Evolutionary conservation across 2,329 filamentous ascomycete genomes (phyloP).

Genomic region (Fonsecaea pugnacius): DNA sequence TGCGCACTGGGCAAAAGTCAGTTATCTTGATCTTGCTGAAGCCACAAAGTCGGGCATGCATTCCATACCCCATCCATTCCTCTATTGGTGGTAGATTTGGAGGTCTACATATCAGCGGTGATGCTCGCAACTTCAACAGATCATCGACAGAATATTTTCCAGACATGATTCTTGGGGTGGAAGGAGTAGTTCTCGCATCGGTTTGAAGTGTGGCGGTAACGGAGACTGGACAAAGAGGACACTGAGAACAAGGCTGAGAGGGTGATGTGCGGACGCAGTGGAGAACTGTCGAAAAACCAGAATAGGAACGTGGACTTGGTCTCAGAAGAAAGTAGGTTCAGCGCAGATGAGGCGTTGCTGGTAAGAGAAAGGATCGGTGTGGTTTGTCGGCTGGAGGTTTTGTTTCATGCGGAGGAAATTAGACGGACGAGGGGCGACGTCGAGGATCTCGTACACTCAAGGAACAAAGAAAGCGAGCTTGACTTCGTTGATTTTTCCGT

Average conservation of each 20-base stretch:
- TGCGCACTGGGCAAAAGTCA: conserved; percentile 45
- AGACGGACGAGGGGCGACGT: conserved; percentile 4
- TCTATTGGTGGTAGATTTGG: conserved; percentile 78
- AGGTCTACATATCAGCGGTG: conserved; percentile 82
- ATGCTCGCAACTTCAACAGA: conserved; percentile 75
- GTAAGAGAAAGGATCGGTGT: conserved; percentile 5
- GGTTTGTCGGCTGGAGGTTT: conserved; percentile 15
- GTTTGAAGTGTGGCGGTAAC: conserved; percentile 14
- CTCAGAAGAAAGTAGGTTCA: not conserved
- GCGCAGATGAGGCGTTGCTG: not conserved
- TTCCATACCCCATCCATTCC: conserved; percentile 89
- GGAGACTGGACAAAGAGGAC: not conserved
- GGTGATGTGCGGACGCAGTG: not conserved
- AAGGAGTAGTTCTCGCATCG: conserved; percentile 24
- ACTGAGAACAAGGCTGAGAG: not conserved
- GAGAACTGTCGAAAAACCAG: not conserved
- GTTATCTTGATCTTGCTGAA: conserved; percentile 24
- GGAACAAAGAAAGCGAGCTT: conserved; percentile 4
- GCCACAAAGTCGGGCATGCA: conserved; percentile 18
- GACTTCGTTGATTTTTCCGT: not conserved
- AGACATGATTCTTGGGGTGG: conserved; percentile 36
- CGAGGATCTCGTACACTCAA: not conserved
- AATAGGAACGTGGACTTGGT: not conserved
- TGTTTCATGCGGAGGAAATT: conserved; percentile 16
- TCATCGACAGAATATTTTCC: conserved; percentile 75